Percentiles rank a stretch among this genome's conserved stretches.
These are phyloP conservation scores for Echeveria elegans DNA, from an alignment of 164 flowering plant species.

Conservation along the genomic window DNA sequence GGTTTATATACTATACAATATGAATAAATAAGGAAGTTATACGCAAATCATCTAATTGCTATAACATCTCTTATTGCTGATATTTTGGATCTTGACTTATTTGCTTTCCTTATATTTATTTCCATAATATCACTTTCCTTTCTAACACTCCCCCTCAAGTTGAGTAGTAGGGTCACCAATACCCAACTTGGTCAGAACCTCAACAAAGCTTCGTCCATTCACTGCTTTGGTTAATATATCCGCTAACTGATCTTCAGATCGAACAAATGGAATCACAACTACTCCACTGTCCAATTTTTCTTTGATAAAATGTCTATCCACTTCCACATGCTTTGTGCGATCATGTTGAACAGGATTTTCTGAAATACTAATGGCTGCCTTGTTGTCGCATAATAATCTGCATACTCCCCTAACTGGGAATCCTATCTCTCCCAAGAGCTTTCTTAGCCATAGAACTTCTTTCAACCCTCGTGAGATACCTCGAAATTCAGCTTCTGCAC, in stretches of 20 bases:
- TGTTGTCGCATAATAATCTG: not conserved
- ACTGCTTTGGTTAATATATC: not conserved
- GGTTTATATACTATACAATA: no score
- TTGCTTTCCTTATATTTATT: no score
- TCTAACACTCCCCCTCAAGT: not conserved
- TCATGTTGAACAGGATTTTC: not conserved
- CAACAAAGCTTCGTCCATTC: not conserved
- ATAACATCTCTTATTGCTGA: no score
- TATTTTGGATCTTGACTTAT: no score
- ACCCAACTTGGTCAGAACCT: not conserved
- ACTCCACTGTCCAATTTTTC: not conserved
- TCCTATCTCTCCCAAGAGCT: not conserved
- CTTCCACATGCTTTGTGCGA: not conserved
- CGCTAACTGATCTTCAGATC: not conserved
- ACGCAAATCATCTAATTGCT: no score
- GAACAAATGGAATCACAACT: not conserved
- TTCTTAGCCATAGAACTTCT: not conserved
- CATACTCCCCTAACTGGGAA: no score
- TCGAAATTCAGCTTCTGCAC: conserved; percentile 1
- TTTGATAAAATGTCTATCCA: not conserved
- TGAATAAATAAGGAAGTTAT: no score
- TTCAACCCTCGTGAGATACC: not conserved
- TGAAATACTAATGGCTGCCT: not conserved
- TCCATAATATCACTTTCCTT: no score
- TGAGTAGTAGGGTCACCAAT: not conserved